Base-by-base conservation (phyloP, 176 grass and related monocot species). In the Oryza glaberrima region DNA sequence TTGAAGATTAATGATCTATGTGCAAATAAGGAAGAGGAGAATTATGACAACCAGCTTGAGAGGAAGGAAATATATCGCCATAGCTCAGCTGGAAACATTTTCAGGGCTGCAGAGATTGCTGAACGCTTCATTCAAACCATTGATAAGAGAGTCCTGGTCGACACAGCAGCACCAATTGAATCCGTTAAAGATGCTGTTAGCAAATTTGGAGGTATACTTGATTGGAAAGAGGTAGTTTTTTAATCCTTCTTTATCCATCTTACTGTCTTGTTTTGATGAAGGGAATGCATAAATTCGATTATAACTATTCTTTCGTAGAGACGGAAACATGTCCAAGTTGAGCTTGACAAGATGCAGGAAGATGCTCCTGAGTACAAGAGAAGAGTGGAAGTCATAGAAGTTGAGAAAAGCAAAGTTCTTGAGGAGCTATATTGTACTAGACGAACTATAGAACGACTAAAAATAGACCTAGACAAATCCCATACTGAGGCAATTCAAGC, bases 151-250 rank as follows among this genome's bases (percentile, higher is more conserved):
- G 81, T 79, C 10, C 51, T 86, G 43, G 72, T 96, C 45, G 96
- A 99, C 45, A 91, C 90, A 41, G 47, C 78, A 76, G 88, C 96
- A 69, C 91, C 93, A 10, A 94, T 99, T 51, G 96, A 94, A 80
- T 99, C 96, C 6, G 93, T 96, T 72, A 94, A 89, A 82, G 91
- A 90, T 56, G 93, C 90, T 17, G 93, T 99, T 15, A 91, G 86
- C 75, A 99, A 92, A 82, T 96, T 96, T 66, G 87, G 96, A 51
- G 96, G 96, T 9, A 92, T 92, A 85, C 87, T 89, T 47, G 94
- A 96, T 45, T 89, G 90, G 91, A 94, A 96, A 86, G 90, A 99
- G 91, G 96, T 99, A 65, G 36, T 38, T 20, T 5, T 65, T 7
- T 6, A 30, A 83, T 30, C 60, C 32, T 56, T 65, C 8, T 58